A percentile compares a stretch with the other conserved stretches of the same genome.
These are phyloP conservation scores for Gloeophyllum trabeum DNA, from an alignment of 768 basidiomycete species.

Conservation along the genomic window DNA sequence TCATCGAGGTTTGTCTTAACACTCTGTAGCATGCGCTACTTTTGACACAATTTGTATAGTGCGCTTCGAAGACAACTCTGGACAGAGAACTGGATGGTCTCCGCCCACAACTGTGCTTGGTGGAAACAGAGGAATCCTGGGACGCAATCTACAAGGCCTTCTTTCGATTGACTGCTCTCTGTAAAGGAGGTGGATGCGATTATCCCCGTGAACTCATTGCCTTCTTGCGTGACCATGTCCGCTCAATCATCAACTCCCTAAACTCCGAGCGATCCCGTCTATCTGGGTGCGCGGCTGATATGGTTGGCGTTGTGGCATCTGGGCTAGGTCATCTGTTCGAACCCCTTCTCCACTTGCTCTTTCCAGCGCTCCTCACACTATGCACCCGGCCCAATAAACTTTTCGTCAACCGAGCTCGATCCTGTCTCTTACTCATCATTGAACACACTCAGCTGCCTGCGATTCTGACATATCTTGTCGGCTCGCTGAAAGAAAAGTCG, in stretches of 20 bases:
- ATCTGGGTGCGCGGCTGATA: conserved; percentile 54
- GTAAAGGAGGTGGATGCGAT: conserved; percentile 40
- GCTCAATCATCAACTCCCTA: conserved; percentile 46
- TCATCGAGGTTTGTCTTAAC: background rate
- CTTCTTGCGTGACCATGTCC: conserved; percentile 37
- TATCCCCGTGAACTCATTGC: conserved; percentile 38
- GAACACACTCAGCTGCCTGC: conserved; percentile 56
- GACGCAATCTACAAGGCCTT: conserved; percentile 49
- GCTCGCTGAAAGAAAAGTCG: conserved; percentile 59
- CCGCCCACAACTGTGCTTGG: conserved; percentile 27
- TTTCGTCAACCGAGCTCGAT: conserved; percentile 51
- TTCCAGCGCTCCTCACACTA: conserved; percentile 56
- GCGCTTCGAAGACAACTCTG: conserved; percentile 17
- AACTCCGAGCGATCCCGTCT: conserved; percentile 67
- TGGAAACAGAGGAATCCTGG: conserved; percentile 78
- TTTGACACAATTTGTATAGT: too few species aligned
- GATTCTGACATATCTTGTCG: conserved; percentile 49
- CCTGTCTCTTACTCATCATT: conserved; percentile 48
- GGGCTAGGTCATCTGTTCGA: conserved; percentile 56
- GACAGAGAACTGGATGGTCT: conserved; percentile 30
- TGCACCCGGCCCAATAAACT: conserved; percentile 76
- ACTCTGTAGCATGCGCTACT: too few species aligned
- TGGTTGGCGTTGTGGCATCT: conserved; percentile 40
- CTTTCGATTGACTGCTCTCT: conserved; percentile 31
- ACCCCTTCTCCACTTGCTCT: conserved; percentile 48